Percentiles rank a stretch among this genome's conserved stretches.
phyloP scores from a whole-genome alignment of 2,329 filamentous ascomycete species.

The Didymella keratinophila region DNA sequence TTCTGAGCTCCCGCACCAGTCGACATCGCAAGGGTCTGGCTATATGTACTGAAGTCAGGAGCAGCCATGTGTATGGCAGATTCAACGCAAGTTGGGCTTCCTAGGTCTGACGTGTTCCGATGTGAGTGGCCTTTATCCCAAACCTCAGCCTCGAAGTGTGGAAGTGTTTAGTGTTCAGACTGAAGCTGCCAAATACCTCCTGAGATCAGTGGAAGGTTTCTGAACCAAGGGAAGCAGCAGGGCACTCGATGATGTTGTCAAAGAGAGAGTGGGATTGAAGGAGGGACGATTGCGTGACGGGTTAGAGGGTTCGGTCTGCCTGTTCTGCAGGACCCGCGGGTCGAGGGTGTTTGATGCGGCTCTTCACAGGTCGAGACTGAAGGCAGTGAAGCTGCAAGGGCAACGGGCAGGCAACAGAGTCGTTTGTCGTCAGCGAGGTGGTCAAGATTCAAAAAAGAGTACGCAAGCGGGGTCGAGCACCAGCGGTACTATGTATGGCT shows the following conservation, averaged over 20 bases:
- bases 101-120: conserved; percentile 7
- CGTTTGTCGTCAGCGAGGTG: conserved; percentile 14
- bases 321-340: conserved; percentile 15
- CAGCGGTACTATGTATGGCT: conserved; percentile 28
- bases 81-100: background rate
- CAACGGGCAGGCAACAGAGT: conserved; percentile 15
- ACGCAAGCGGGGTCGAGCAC: conserved; percentile 25
- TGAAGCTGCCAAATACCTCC: background rate
- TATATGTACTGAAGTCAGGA: conserved; percentile 29
- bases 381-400: conserved; percentile 20
- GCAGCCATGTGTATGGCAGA: conserved; percentile 36
- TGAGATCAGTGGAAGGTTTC: no score
- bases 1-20: conserved; percentile 27
- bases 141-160: conserved; percentile 1
- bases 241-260: background rate
- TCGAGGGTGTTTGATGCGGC: conserved; percentile 25
- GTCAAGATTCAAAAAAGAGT: conserved; percentile 19
- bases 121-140: conserved; percentile 6
- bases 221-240: background rate
- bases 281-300: background rate
- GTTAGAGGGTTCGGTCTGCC: background rate
- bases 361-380: conserved; percentile 30
- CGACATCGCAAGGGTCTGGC: conserved; percentile 28
- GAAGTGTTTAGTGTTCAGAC: background rate
- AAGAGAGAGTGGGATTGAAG: background rate